Evolutionary conservation across 2,329 filamentous ascomycete genomes (phyloP).

Genomic region (Dactylellina haptotyla): DNA sequence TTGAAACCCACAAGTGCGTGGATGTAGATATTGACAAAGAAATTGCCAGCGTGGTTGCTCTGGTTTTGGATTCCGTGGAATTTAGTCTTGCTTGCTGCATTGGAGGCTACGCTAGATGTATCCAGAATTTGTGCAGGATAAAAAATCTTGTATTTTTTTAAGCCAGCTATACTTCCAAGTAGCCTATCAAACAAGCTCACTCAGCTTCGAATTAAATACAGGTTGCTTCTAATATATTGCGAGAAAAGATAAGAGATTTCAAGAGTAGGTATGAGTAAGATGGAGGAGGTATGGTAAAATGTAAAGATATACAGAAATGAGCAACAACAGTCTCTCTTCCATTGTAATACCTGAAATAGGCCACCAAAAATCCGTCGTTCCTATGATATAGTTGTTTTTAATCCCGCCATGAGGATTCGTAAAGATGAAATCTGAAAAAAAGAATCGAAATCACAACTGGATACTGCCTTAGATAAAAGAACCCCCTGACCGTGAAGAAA

Average conservation of each 20-base stretch:
- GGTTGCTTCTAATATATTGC: conserved; percentile 38
- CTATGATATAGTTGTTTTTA: too few species aligned
- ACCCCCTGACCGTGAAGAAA: conserved; percentile 21
- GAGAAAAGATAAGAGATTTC: conserved; percentile 3
- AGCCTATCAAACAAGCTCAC: conserved; percentile 1
- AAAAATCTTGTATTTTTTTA: neutral
- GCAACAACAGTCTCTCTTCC: too few species aligned
- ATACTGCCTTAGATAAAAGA: conserved; percentile 1
- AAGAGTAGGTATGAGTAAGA: neutral
- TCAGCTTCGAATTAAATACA: conserved; percentile 33
- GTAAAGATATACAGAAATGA: too few species aligned
- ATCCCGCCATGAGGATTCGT: conserved; percentile 15
- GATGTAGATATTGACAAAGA: too few species aligned
- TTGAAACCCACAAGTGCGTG: too few species aligned
- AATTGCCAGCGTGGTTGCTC: too few species aligned
- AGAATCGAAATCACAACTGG: conserved; percentile 5
- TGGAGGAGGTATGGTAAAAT: too few species aligned
- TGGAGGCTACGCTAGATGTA: too few species aligned
- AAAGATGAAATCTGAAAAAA: conserved; percentile 3
- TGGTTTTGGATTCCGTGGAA: too few species aligned
- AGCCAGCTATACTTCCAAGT: conserved; percentile 2
- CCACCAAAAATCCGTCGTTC: too few species aligned
- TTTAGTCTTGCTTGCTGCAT: too few species aligned
- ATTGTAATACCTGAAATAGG: too few species aligned
- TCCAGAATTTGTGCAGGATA: neutral